These are phyloP conservation scores for Gaertneriomyces sp. DNA, from an alignment of 192 early-diverging fungal genomes.

Conservation along the genomic window DNA sequence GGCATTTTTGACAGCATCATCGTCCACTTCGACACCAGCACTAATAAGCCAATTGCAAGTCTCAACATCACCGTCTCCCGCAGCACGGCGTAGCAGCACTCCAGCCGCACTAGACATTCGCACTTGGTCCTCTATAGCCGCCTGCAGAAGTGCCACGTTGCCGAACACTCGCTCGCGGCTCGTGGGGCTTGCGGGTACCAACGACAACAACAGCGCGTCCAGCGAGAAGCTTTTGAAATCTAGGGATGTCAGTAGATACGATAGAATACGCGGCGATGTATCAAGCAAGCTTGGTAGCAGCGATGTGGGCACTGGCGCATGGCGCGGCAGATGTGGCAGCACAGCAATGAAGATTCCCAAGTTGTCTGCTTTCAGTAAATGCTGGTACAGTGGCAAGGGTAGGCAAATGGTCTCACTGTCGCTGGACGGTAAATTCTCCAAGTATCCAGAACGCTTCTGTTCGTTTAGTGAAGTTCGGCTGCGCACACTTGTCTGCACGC, in stretches of 20 bases:
- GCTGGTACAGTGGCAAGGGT: not conserved
- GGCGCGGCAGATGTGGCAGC: constrained; percentile 7
- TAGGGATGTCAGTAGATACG: not conserved
- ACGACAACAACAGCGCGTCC: constrained; percentile 8
- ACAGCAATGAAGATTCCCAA: not conserved
- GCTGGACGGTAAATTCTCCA: not conserved
- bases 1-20: constrained; percentile 3
- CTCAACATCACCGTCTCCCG: constrained; percentile 14
- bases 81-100: not conserved
- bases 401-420: not conserved
- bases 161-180: not conserved
- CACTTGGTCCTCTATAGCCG: constrained; percentile 4
- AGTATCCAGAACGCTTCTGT: too few relatives aligned
- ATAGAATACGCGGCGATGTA: constrained; percentile 4
- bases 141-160: not conserved
- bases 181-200: not conserved
- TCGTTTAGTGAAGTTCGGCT: not conserved
- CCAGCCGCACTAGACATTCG: not conserved
- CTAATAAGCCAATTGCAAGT: constrained; percentile 11
- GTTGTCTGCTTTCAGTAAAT: not conserved
- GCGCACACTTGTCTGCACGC: not conserved
- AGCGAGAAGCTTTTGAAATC: not conserved
- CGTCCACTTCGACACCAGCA: constrained; percentile 7
- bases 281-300: constrained; percentile 5
- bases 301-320: constrained; percentile 1